Evolutionary conservation across 1,284 basidiomycete species (phyloP), one percentile per base, ranked within the genome.

Genomic region (Cryptococcus wingfieldii): DNA sequence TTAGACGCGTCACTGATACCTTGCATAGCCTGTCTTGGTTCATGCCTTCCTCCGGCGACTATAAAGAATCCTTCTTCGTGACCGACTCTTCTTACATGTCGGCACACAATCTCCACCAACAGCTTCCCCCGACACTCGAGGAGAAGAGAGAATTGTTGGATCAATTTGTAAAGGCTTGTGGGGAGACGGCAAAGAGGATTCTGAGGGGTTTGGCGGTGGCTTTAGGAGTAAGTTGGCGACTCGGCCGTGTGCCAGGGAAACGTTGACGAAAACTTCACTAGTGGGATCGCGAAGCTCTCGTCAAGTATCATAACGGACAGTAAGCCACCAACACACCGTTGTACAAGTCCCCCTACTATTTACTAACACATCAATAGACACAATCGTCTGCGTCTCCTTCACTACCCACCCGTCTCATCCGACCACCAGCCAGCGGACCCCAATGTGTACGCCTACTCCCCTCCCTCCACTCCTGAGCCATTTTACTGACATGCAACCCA

Each of bases 301-400:
- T 49, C 37, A 46, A 52, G 5, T 53, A 48, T 19, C 60, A 59
- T 31, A 50, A 45, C 18, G 60, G 48, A 9, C 27, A 37, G 53
- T 55, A 38, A 45, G 19, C 19, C 19, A 19, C 19, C 19, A 19
- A 19, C 19, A 19, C 19, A 2, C 19, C 19, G 53, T 55, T 9
- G 23, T 39, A 14, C 10, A 39, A 14, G 9, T 34, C 14, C 47
- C 38, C 6, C 25, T 9, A 43, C 6, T 28, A 27, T 8, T 41
- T 10, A 28, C 23, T 25, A 8, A 31, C 28, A 27, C 12, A 47
- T 44, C 28, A 38, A 16, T 27, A 43, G 51, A 44, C 53, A 49
- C 38, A 55, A 56, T 27, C 62, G 59, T 41, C 55, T 63, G 7
- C 60, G 57, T 6, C 41, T 64, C n/a, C 56, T 64, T 10, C 63